Base-by-base conservation (phyloP, 257 asterid species). In the Gardenia jasminoides region DNA sequence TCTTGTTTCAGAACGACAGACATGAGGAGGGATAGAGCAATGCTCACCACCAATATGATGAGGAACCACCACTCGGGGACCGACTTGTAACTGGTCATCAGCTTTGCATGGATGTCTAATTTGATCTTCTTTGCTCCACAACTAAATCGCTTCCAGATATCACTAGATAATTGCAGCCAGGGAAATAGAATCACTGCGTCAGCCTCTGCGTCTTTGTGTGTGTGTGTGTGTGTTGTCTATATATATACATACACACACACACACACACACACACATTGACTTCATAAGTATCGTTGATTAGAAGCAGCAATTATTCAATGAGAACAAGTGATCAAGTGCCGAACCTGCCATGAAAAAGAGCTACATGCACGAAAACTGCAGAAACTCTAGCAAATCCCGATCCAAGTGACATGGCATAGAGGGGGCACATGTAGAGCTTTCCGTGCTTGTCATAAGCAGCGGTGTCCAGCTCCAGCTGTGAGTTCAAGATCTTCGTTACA, bases 381-480 rank as follows among this genome's bases (percentile, higher is more conserved):
- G 98, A 90, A 80, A 96, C 90, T 79, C 99, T 84, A n/a, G 98
- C 97, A 10, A 96, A 96, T n/a, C 98, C 98, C 0, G 98, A 96
- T 52, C 97, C 99, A 19, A 96, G 91, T 2, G 99, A 96, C 69
- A 93, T 94, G 73, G 98, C 97, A 78, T 92, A 96, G 47, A 96
- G 87, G 71, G 99, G 99, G 78, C 98, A 92, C 61, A 96, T 98
- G 84, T 92, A 96, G 81, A 96, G 97, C 84, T 96, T 96, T 90
- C 99, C 82, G 70, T 96, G 92, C 0, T 66, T 85, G 2, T 91
- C 87, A 70, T 96, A 93, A 61, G 98, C 97, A 10, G 91, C 58
- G 20, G 91, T 72, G 62, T 93, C 89, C 30, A 93, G 96, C 70
- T 93, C 99, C 50, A 72, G 92, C 48, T 93, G 91, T 24, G 96